These are phyloP conservation scores for Colletotrichum gigasporum DNA, from an alignment of 2,329 filamentous ascomycete species.

Conservation along the genomic window DNA sequence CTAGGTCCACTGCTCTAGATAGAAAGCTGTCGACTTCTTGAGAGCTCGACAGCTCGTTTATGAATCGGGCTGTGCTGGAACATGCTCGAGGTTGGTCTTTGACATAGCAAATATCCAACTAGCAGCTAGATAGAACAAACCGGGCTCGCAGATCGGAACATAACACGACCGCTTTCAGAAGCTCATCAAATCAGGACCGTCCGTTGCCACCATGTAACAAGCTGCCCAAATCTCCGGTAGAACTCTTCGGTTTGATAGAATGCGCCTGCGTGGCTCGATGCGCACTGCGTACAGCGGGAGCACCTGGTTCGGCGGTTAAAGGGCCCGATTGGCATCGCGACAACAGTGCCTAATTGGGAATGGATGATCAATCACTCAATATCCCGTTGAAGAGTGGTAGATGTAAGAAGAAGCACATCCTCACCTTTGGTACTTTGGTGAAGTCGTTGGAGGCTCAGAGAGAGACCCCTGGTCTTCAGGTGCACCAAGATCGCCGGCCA, in stretches of 20 bases:
- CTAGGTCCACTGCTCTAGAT: conserved; percentile 10
- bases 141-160: conserved; percentile 43
- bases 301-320: conserved; percentile 44
- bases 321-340: conserved; percentile 41
- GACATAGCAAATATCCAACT: background rate
- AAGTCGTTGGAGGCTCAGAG: background rate
- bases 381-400: too few species aligned
- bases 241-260: too few species aligned
- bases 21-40: background rate
- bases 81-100: too few species aligned
- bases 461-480: too few species aligned
- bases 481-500: too few species aligned
- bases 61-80: conserved; percentile 17
- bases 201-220: too few species aligned
- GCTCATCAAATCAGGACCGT: background rate
- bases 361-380: too few species aligned
- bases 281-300: conserved; percentile 42
- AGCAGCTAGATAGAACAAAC: conserved; percentile 33
- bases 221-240: too few species aligned
- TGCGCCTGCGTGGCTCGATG: conserved; percentile 44
- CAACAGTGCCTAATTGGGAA: background rate
- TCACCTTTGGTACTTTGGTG: background rate
- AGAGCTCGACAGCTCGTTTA: background rate
- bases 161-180: conserved; percentile 42
- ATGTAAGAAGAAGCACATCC: too few species aligned